These are phyloP conservation scores for Microcera coccophila DNA, from an alignment of 2,329 filamentous ascomycete genomes.

Conservation along the genomic window DNA sequence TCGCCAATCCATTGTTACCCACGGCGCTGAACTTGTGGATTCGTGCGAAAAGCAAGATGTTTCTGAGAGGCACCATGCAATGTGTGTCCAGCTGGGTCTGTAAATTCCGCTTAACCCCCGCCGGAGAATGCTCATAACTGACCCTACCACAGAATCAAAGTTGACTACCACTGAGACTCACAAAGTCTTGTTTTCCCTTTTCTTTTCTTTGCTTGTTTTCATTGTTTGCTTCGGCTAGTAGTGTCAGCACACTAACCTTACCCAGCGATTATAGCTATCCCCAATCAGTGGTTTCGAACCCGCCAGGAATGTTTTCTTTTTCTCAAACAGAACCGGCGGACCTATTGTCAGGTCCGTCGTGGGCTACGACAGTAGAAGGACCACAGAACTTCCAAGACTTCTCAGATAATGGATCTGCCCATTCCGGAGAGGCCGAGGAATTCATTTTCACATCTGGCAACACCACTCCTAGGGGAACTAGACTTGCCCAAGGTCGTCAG, in stretches of 20 bases:
- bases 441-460: constrained; percentile 53
- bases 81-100: constrained; percentile 27
- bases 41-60: not conserved
- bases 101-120: constrained; percentile 20
- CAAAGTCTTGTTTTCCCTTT: constrained; percentile 1
- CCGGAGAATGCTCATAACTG: constrained; percentile 16
- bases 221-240: constrained; percentile 36
- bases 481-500: constrained; percentile 36
- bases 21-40: not conserved
- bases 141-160: constrained; percentile 50
- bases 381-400: constrained; percentile 57
- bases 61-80: not conserved
- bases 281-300: constrained; percentile 47
- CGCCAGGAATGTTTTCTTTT: constrained; percentile 54
- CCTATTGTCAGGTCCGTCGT: constrained; percentile 52
- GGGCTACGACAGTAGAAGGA: constrained; percentile 55
- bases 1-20: not conserved
- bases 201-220: constrained; percentile 32
- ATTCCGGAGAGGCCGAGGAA: constrained; percentile 53
- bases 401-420: constrained; percentile 47
- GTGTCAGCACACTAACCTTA: constrained; percentile 55
- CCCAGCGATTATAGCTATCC: constrained; percentile 55
- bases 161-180: constrained; percentile 44
- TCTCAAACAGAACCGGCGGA: constrained; percentile 58
- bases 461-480: constrained; percentile 49